Evolutionary conservation across 2,329 filamentous ascomycete species (phyloP).

Genomic region (Albophoma yamanashiensis): DNA sequence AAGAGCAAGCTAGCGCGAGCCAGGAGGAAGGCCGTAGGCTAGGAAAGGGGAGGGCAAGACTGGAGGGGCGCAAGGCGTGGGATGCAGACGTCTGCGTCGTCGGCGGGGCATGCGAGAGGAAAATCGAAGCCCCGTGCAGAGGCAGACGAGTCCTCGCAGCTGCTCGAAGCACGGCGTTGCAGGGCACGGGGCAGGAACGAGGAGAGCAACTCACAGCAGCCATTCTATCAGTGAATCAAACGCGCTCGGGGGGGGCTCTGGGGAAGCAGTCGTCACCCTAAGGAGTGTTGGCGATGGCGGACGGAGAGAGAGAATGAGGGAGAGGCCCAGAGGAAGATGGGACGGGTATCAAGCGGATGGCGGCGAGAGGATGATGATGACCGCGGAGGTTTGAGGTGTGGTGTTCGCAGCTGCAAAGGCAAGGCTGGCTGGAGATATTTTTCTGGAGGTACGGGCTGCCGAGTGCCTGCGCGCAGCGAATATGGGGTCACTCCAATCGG

Average conservation of each 20-base stretch:
- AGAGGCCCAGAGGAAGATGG: slow-evolving; percentile 10
- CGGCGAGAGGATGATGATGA: slow-evolving; percentile 15
- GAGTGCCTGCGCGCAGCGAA: background rate
- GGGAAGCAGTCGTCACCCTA: slow-evolving; percentile 2
- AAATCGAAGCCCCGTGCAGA: background rate
- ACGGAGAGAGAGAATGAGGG: background rate
- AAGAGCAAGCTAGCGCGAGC: background rate
- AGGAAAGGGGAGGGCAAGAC: background rate
- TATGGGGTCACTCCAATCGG: background rate
- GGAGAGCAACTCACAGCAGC: slow-evolving; percentile 27
- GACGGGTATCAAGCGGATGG: slow-evolving; percentile 22
- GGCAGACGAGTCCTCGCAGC: slow-evolving; percentile 2
- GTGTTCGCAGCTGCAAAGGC: slow-evolving; percentile 21
- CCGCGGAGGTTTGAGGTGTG: slow-evolving; percentile 17
- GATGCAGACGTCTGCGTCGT: background rate
- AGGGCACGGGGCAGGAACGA: slow-evolving; percentile 3
- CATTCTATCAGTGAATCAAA: slow-evolving; percentile 26
- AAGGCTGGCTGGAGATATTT: slow-evolving; percentile 22
- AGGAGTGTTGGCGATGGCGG: background rate
- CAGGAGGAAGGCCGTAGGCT: background rate
- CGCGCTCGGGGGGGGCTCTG: slow-evolving; percentile 5
- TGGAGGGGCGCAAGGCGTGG: background rate
- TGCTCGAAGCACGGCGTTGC: background rate
- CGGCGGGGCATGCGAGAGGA: background rate
- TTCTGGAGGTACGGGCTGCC: slow-evolving; percentile 13